These are phyloP conservation scores for Suillus discolor DNA, from an alignment of 768 basidiomycete species.

Conservation along the genomic window DNA sequence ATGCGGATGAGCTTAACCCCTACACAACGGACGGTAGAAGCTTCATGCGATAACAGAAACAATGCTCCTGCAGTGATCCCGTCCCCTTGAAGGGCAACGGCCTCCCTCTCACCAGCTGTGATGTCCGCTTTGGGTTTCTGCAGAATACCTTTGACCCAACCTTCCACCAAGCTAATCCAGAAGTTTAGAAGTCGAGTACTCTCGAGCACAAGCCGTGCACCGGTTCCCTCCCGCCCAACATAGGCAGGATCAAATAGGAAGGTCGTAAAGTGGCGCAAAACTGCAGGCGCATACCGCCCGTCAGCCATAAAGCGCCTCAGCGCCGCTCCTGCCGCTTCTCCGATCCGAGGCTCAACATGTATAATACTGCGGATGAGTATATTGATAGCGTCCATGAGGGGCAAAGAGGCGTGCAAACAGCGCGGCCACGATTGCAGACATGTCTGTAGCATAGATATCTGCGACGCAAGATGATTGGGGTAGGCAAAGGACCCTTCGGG, in stretches of 20 bases:
- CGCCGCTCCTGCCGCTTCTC: conserved; percentile 67
- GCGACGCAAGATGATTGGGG: conserved; percentile 56
- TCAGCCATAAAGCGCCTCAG: conserved; percentile 76
- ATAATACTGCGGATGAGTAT: conserved; percentile 82
- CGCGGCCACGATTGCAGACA: conserved; percentile 88
- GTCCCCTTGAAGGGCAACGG: conserved; percentile 47
- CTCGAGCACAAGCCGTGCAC: conserved; percentile 65
- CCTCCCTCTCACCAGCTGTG: conserved; percentile 43
- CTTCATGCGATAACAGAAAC: conserved; percentile 70
- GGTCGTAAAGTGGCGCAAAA: conserved; percentile 65
- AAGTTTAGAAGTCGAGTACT: conserved; percentile 65
- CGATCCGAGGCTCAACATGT: conserved; percentile 79
- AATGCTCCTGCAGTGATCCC: conserved; percentile 74
- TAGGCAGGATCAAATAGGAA: conserved; percentile 74
- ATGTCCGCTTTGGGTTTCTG: conserved; percentile 42
- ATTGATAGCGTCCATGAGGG: conserved; percentile 66
- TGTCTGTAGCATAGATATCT: conserved; percentile 72
- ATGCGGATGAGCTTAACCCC: conserved; percentile 69
- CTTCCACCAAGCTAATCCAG: conserved; percentile 74
- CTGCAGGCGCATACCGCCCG: conserved; percentile 49
- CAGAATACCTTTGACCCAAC: conserved; percentile 59
- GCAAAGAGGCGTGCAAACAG: conserved; percentile 58
- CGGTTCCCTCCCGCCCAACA: conserved; percentile 64
- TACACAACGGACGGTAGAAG: conserved; percentile 49
- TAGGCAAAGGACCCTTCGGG: conserved; percentile 67